These are phyloP conservation scores for Solioccasus polychromus DNA, from an alignment of 768 basidiomycete genomes.

Conservation along the genomic window DNA sequence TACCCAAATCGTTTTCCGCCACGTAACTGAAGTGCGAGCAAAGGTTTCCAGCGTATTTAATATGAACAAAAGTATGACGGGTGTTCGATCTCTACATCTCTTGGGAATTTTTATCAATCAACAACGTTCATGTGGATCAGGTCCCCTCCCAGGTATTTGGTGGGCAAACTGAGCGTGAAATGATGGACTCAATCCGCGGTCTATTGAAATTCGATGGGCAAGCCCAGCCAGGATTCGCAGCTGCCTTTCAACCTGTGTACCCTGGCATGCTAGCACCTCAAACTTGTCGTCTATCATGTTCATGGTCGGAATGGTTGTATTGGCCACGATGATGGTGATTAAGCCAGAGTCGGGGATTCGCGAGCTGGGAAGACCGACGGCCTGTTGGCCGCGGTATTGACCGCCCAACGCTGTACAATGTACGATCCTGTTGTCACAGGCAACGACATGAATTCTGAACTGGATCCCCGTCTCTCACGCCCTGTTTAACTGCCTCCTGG, in stretches of 20 bases:
- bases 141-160: slow-evolving; percentile 10
- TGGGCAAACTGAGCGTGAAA: slow-evolving; percentile 1
- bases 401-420: slow-evolving; percentile 9
- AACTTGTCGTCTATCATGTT: slow-evolving; percentile 8
- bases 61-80: background rate
- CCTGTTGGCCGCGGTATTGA: slow-evolving; percentile 16
- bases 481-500: slow-evolving; percentile 2
- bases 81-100: slow-evolving; percentile 3
- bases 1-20: background rate
- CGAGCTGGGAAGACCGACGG: slow-evolving; percentile 8
- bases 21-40: slow-evolving; percentile 8
- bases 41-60: slow-evolving; percentile 1
- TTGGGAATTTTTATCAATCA: slow-evolving; percentile 1
- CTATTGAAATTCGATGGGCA: background rate
- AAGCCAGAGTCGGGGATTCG: slow-evolving; percentile 24
- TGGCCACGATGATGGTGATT: slow-evolving; percentile 21
- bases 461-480: slow-evolving; percentile 19
- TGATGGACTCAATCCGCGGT: background rate
- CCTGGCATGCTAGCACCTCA: slow-evolving; percentile 6
- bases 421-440: slow-evolving; percentile 22
- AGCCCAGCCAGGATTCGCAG: slow-evolving; percentile 12
- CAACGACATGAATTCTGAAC: slow-evolving; percentile 24
- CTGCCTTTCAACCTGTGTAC: background rate
- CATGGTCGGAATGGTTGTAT: slow-evolving; percentile 5
- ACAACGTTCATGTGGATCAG: slow-evolving; percentile 23